These are phyloP conservation scores for Colletotrichum sp. DNA, from an alignment of 2,329 filamentous ascomycete genomes.

Conservation along the genomic window DNA sequence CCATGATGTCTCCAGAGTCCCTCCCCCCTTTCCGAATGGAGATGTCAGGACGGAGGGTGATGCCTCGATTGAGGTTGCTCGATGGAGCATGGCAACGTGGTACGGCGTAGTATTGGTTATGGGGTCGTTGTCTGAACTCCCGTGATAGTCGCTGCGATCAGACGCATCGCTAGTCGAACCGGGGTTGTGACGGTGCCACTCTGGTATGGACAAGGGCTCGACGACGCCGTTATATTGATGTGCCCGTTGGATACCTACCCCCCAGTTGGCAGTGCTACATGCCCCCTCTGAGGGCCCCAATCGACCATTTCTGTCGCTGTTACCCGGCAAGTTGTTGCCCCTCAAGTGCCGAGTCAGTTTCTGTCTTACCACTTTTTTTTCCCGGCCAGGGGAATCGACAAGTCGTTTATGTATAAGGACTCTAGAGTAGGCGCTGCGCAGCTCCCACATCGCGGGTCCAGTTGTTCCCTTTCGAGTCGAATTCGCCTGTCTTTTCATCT, in stretches of 20 bases:
- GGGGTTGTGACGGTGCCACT: constrained; percentile 5
- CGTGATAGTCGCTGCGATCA: constrained; percentile 1
- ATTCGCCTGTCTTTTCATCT: not conserved
- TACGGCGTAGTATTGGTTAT: not conserved
- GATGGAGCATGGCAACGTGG: not conserved
- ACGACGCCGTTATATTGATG: not conserved
- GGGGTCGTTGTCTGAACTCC: not conserved
- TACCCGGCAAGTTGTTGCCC: not conserved
- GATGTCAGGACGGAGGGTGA: not conserved
- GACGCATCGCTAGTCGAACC: not conserved
- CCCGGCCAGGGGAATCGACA: not conserved
- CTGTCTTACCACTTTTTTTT: not conserved
- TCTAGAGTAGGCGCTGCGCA: not conserved
- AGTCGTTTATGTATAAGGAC: constrained; percentile 5
- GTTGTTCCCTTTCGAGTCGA: not conserved
- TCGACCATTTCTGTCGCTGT: not conserved
- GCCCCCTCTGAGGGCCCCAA: not conserved
- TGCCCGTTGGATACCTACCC: not conserved
- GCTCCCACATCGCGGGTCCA: not conserved
- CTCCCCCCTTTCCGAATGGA: not conserved
- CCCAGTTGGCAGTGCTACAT: not conserved
- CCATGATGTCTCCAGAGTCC: not conserved
- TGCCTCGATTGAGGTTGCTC: not conserved
- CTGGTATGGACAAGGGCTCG: constrained; percentile 9
- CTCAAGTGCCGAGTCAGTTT: not conserved